Conservation (phyloP, 1,139 yeast genomes). For the Yamadazyma aaseri region DNA sequence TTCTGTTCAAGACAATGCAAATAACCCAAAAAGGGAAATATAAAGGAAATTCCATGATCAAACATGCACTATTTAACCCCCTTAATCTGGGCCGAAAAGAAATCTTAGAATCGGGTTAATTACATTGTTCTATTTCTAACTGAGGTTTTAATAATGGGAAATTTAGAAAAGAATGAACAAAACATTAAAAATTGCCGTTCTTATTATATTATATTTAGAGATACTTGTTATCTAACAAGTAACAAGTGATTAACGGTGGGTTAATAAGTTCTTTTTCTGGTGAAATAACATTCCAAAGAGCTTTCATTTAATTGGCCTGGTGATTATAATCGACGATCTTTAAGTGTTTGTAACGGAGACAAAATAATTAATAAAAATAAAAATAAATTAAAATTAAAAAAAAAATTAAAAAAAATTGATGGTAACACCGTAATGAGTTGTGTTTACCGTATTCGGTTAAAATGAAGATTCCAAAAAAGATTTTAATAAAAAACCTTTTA, state of each 20-base stretch:
- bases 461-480: background rate
- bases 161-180: constrained; percentile 1
- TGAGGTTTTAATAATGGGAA: background rate
- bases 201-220: background rate
- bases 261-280: no score
- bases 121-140: background rate
- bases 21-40: background rate
- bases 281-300: no score
- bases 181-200: constrained; percentile 4
- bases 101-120: background rate
- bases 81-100: background rate
- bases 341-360: no score
- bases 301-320: no score
- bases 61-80: constrained; percentile 2
- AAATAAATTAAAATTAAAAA: background rate
- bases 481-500: background rate
- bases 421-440: constrained; percentile 4
- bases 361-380: no score
- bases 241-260: background rate
- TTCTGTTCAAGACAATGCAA: background rate
- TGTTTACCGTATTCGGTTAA: constrained; percentile 1
- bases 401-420: background rate
- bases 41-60: constrained; percentile 3
- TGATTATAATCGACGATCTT: no score
- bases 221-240: background rate